Conservation (phyloP, 2,329 filamentous ascomycete species). For the Arthrobotrys iridis region DNA sequence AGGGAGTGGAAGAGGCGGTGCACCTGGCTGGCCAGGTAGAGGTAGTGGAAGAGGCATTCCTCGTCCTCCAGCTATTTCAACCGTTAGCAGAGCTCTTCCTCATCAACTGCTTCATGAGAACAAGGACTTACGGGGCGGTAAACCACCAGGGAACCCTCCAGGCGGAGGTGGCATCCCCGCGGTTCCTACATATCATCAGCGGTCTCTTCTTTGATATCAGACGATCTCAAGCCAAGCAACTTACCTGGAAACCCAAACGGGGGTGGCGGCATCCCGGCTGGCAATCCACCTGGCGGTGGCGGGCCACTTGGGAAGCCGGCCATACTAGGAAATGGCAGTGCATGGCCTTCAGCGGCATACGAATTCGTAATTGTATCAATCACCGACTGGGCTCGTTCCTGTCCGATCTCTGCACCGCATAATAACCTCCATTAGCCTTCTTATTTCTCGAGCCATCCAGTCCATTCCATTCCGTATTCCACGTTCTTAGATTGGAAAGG, state of each 20-base stretch:
- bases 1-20: slow-evolving; percentile 47
- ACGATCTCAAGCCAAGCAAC: slow-evolving; percentile 47
- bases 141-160: slow-evolving; percentile 59
- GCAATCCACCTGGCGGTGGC: slow-evolving; percentile 60
- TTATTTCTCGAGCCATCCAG: too few species aligned
- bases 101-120: not conserved
- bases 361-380: slow-evolving; percentile 98
- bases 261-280: slow-evolving; percentile 64
- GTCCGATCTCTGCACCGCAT: slow-evolving; percentile 79
- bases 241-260: slow-evolving; percentile 73
- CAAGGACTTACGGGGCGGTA: slow-evolving; percentile 57
- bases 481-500: too few species aligned
- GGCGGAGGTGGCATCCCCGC: slow-evolving; percentile 49
- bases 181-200: slow-evolving; percentile 4
- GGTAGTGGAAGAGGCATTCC: slow-evolving; percentile 53
- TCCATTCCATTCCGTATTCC: not conserved
- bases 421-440: slow-evolving; percentile 1
- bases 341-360: slow-evolving; percentile 92
- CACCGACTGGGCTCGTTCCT: slow-evolving; percentile 97
- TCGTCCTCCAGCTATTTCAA: slow-evolving; percentile 40
- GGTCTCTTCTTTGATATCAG: slow-evolving; percentile 5
- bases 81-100: not conserved
- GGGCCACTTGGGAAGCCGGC: slow-evolving; percentile 77
- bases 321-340: slow-evolving; percentile 69
- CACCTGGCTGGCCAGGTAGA: slow-evolving; percentile 44